phyloP scores from a whole-genome alignment of 176 grass and related monocot species.

The Bolboschoenus planiculmis region DNA sequence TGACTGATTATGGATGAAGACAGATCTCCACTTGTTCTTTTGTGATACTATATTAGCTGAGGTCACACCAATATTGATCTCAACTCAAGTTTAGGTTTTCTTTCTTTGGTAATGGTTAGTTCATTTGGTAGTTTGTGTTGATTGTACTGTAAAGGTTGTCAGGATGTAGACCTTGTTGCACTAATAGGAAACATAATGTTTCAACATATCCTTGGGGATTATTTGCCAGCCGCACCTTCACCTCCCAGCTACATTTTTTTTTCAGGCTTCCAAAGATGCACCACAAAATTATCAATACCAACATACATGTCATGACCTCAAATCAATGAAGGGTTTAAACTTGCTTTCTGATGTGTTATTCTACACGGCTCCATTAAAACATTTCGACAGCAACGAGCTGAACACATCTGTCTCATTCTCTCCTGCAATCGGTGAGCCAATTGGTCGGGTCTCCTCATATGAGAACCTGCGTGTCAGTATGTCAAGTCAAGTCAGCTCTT shows the following conservation, averaged over 20 bases:
- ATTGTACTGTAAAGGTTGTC: not conserved
- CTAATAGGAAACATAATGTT: not conserved
- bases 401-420: conserved; percentile 39
- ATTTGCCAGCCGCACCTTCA: not conserved
- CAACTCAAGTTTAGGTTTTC: not conserved
- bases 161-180: not conserved
- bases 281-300: conserved; percentile 19
- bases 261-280: conserved; percentile 37
- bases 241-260: not conserved
- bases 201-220: not conserved
- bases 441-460: conserved; percentile 31
- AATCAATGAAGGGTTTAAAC: conserved; percentile 37
- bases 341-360: conserved; percentile 60
- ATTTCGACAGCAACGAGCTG: conserved; percentile 30
- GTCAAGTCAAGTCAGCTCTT: conserved; percentile 63
- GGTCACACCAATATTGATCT: not conserved
- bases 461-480: conserved; percentile 60
- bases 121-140: not conserved
- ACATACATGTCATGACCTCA: conserved; percentile 21
- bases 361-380: conserved; percentile 33
- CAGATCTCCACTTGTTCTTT: not conserved
- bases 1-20: not conserved
- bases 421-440: conserved; percentile 42
- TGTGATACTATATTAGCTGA: not conserved
- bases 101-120: not conserved